phyloP scores from a whole-genome alignment of 2,329 filamentous ascomycete genomes.

The Aaosphaeria pasadenensis region DNA sequence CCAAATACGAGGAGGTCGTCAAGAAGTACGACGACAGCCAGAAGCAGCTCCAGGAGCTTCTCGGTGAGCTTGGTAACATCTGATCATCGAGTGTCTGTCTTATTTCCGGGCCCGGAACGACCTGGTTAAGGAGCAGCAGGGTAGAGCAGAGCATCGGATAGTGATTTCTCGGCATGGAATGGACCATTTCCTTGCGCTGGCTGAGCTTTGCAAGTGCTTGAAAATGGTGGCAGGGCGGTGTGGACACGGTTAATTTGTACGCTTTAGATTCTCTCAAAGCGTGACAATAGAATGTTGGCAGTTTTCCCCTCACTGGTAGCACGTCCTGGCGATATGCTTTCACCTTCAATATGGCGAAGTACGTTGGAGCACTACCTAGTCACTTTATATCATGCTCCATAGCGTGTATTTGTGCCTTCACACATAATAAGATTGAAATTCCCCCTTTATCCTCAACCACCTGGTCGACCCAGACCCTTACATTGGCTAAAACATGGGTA shows the following conservation, averaged over 20 bases:
- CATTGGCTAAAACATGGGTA: background rate
- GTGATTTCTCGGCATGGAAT: too few relatives aligned
- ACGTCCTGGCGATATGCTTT: constrained; percentile 1
- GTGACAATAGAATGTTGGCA: constrained; percentile 26
- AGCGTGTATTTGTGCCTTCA: too few relatives aligned
- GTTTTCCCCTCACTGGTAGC: constrained; percentile 3
- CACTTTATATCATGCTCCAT: too few relatives aligned
- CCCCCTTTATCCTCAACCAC: background rate
- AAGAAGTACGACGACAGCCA: constrained; percentile 81
- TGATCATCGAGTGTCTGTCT: constrained; percentile 46
- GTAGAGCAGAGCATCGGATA: too few relatives aligned
- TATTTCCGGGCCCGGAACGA: too few relatives aligned
- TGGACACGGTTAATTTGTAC: constrained; percentile 13
- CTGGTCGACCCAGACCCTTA: too few relatives aligned
- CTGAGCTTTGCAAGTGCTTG: too few relatives aligned
- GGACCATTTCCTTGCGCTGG: too few relatives aligned
- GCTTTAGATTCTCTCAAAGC: constrained; percentile 31
- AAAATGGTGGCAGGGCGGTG: background rate
- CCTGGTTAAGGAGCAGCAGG: too few relatives aligned
- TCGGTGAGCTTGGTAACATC: constrained; percentile 89
- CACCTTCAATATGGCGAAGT: background rate
- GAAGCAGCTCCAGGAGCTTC: constrained; percentile 90
- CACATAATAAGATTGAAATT: too few relatives aligned
- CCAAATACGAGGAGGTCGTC: constrained; percentile 96
- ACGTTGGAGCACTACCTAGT: too few relatives aligned